phyloP scores from a whole-genome alignment of 2,329 filamentous ascomycete genomes.

The Penicillium olsonii region DNA sequence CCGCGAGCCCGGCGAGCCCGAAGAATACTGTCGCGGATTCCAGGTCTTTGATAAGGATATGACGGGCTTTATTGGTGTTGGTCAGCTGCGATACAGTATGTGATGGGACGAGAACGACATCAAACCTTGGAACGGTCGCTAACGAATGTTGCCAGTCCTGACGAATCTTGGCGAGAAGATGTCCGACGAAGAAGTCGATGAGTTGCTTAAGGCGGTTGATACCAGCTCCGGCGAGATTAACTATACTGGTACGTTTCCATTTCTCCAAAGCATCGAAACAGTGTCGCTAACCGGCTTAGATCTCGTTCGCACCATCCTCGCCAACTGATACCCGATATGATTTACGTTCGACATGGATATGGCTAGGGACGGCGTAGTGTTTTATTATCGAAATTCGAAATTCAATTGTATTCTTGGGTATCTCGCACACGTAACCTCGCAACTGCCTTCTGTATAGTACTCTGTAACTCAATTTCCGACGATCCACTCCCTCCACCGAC shows the following conservation, averaged over 20 bases:
- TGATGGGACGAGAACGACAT: constrained; percentile 3
- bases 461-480: not conserved
- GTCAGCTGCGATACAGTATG: constrained; percentile 85
- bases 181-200: constrained; percentile 97
- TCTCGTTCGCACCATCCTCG: constrained; percentile 81
- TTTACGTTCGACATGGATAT: constrained; percentile 21
- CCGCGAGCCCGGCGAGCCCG: constrained; percentile 95
- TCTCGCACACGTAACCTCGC: not conserved
- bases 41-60: constrained; percentile 99
- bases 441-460: not conserved
- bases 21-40: constrained; percentile 98
- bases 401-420: constrained; percentile 10
- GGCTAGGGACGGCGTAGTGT: constrained; percentile 13
- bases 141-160: constrained; percentile 62
- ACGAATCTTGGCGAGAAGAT: constrained; percentile 99
- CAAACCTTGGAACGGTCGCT: not conserved
- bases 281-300: constrained; percentile 51
- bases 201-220: constrained; percentile 97
- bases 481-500: constrained; percentile 39
- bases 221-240: constrained; percentile 96
- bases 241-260: constrained; percentile 72
- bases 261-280: not conserved
- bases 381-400: constrained; percentile 7
- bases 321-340: constrained; percentile 61
- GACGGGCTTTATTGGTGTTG: constrained; percentile 96